phyloP scores from a whole-genome alignment of 805 yeast species.

The Sugiyamaella mastotermitis region DNA sequence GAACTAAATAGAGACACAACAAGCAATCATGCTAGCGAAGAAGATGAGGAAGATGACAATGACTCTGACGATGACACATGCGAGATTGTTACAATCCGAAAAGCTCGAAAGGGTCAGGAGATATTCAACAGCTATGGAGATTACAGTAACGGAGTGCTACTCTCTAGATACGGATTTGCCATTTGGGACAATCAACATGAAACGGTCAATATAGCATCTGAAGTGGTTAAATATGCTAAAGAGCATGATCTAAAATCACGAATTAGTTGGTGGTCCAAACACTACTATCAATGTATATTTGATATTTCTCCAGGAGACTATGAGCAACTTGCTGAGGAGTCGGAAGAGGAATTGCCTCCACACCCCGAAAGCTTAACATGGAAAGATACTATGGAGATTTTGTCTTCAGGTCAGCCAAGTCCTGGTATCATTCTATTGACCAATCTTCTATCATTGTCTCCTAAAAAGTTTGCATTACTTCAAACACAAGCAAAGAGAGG shows the following conservation, averaged over 20 bases:
- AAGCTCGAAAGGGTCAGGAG: conserved; percentile 48
- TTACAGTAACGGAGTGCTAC: conserved; percentile 54
- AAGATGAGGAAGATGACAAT: conserved; percentile 20
- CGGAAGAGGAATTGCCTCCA: conserved; percentile 5
- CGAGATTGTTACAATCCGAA: conserved; percentile 51
- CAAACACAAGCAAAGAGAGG: conserved; percentile 17
- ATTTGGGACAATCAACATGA: conserved; percentile 50
- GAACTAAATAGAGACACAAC: no score
- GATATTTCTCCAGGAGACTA: conserved; percentile 21
- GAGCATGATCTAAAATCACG: conserved; percentile 24
- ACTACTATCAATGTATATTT: conserved; percentile 36
- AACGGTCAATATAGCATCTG: conserved; percentile 50
- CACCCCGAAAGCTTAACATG: conserved; percentile 16
- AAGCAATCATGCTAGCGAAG: conserved; percentile 22
- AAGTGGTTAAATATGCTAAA: conserved; percentile 34
- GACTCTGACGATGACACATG: conserved; percentile 46
- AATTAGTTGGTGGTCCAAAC: conserved; percentile 42
- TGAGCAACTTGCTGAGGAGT: conserved; percentile 14
- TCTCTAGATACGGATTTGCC: conserved; percentile 77
- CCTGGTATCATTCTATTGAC: conserved; percentile 13
- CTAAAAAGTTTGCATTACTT: conserved; percentile 13
- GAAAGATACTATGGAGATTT: conserved; percentile 17
- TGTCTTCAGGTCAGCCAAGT: conserved; percentile 16
- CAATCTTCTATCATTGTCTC: conserved; percentile 15
- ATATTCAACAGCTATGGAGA: conserved; percentile 82